These are phyloP conservation scores for Bombardia bombarda DNA, from an alignment of 495 filamentous ascomycete genomes.

Conservation along the genomic window DNA sequence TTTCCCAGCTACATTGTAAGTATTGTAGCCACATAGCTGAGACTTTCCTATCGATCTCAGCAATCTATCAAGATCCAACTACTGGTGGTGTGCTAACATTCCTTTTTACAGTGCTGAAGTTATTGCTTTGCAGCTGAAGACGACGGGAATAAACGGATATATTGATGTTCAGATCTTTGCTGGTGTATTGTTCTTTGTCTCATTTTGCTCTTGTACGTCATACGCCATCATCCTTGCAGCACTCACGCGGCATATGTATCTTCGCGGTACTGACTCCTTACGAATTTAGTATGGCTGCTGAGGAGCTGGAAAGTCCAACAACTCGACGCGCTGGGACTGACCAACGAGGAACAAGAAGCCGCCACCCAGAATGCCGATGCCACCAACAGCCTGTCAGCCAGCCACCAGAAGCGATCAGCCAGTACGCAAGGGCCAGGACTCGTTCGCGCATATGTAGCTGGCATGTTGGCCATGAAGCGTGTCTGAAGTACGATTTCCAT, in stretches of 20 bases:
- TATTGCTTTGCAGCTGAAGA: conserved; percentile 61
- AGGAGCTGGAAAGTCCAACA: conserved; percentile 38
- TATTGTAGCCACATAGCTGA: too few relatives aligned
- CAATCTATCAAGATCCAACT: background rate
- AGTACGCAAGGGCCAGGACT: conserved; percentile 4
- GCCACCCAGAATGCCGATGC: conserved; percentile 14
- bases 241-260: too few relatives aligned
- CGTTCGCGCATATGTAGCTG: conserved; percentile 4
- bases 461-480: conserved; percentile 10
- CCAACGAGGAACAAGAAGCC: conserved; percentile 20
- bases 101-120: conserved; percentile 47
- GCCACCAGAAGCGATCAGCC: conserved; percentile 4
- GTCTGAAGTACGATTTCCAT: conserved; percentile 9
- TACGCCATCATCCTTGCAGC: background rate
- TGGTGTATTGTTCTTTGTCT: conserved; percentile 27
- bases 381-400: background rate
- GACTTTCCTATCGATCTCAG: too few relatives aligned
- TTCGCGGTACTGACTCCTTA: background rate
- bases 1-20: conserved; percentile 58
- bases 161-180: conserved; percentile 34
- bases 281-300: conserved; percentile 25
- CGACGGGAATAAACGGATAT: conserved; percentile 31
- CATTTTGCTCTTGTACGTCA: conserved; percentile 29
- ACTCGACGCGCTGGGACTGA: conserved; percentile 19
- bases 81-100: background rate